Conservation (phyloP, 352 stramenopile species). For the Lagenidium giganteum region DNA sequence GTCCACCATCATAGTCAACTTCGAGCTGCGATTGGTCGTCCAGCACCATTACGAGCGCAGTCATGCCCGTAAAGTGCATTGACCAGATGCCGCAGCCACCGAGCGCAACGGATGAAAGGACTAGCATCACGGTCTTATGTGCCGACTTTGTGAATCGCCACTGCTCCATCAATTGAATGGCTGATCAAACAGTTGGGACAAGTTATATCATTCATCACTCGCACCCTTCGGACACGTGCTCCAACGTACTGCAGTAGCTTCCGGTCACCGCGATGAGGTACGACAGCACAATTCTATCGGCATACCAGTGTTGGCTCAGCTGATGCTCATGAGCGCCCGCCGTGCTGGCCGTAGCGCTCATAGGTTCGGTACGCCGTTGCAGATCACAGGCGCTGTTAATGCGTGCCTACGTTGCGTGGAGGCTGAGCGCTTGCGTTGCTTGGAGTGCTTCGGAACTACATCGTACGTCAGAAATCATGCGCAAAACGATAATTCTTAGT, state of each 20-base stretch:
- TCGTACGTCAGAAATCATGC: no score
- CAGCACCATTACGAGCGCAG: constrained; percentile 36
- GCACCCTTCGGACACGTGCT: no score
- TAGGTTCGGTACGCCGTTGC: no score
- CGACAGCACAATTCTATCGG: constrained; percentile 32
- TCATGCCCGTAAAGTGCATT: constrained; percentile 77
- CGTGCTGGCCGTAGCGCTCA: no score
- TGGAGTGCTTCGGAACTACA: no score
- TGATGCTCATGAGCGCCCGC: no score
- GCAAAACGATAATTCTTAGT: no score
- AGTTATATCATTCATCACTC: background rate
- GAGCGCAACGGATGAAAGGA: constrained; percentile 38
- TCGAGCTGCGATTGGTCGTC: constrained; percentile 33
- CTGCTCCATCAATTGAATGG: constrained; percentile 21
- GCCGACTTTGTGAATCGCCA: constrained; percentile 8
- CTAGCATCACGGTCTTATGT: no score
- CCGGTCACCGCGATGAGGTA: constrained; percentile 53
- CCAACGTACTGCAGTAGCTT: constrained; percentile 56
- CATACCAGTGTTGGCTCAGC: constrained; percentile 56
- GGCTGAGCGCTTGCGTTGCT: no score
- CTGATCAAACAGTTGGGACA: background rate
- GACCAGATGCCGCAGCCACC: constrained; percentile 70
- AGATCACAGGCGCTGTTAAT: no score
- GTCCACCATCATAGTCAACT: constrained; percentile 46
- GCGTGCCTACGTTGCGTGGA: no score